Conservation (phyloP, 164 flowering plant species). For the Aristolochia fimbriata region DNA sequence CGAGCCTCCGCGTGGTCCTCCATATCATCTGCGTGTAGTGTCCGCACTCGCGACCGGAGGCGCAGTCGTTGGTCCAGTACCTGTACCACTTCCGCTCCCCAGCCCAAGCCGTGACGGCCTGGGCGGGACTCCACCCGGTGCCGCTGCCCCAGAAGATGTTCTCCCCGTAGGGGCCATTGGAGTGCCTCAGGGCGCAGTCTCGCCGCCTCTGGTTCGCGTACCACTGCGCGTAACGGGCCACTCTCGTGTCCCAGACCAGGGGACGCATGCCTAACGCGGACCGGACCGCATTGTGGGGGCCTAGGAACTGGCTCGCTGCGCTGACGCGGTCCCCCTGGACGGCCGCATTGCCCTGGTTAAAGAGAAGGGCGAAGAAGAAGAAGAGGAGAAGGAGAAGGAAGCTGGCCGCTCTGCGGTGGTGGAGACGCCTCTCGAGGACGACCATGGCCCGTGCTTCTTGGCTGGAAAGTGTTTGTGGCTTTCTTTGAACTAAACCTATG, state of each 20-base stretch:
- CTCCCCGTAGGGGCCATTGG: slow-evolving; percentile 70
- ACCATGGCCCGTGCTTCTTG: slow-evolving; percentile 2
- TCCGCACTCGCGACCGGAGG: slow-evolving; percentile 9
- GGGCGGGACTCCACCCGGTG: slow-evolving; percentile 11
- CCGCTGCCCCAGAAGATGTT: slow-evolving; percentile 29
- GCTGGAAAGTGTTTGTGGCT: too few species aligned
- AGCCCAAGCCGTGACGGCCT: slow-evolving; percentile 16
- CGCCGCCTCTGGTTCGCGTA: slow-evolving; percentile 33
- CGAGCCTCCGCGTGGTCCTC: slow-evolving; percentile 8
- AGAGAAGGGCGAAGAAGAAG: slow-evolving; percentile 2
- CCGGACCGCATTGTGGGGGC: slow-evolving; percentile 48
- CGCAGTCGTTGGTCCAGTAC: slow-evolving; percentile 9
- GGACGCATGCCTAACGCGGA: slow-evolving; percentile 21
- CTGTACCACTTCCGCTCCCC: slow-evolving; percentile 13
- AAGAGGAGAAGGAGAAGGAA: neutral
- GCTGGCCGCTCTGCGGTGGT: too few species aligned
- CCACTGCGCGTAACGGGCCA: slow-evolving; percentile 37
- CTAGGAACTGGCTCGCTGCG: slow-evolving; percentile 27
- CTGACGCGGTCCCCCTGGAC: neutral
- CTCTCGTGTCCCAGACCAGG: slow-evolving; percentile 32
- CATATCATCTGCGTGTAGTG: slow-evolving; percentile 27
- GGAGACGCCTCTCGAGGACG: neutral
- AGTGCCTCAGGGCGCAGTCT: slow-evolving; percentile 54
- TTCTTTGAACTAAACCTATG: neutral
- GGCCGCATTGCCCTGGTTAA: slow-evolving; percentile 1